phyloP scores from a whole-genome alignment of 208 protist species.

The Strigomonas culicis region DNA sequence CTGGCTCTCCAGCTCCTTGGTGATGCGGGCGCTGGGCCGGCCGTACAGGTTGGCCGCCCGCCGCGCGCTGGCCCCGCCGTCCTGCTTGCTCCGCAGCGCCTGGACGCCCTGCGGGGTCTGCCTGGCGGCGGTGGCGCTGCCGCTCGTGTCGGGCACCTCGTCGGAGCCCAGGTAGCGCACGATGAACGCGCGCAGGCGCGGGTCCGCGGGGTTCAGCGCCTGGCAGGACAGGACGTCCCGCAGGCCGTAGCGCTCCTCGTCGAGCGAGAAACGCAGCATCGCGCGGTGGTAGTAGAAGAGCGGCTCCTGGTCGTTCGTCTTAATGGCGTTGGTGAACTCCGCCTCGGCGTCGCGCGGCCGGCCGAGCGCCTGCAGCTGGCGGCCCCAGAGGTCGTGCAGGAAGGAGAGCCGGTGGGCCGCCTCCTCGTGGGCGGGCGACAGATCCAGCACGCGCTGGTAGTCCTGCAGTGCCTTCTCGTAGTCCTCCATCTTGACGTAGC shows the following conservation, averaged over 20 bases:
- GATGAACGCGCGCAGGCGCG: constrained; percentile 67
- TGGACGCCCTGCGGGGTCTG: not conserved
- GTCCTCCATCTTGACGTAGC: constrained; percentile 80
- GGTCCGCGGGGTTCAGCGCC: constrained; percentile 55
- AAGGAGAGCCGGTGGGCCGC: constrained; percentile 61
- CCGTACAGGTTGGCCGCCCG: constrained; percentile 26
- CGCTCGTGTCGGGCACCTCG: constrained; percentile 20
- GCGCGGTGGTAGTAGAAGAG: constrained; percentile 86
- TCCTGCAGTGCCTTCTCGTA: constrained; percentile 72
- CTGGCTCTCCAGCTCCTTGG: not conserved
- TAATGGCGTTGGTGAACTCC: constrained; percentile 87
- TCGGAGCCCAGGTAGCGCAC: constrained; percentile 60
- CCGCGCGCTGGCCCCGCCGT: constrained; percentile 4
- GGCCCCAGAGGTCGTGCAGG: constrained; percentile 82
- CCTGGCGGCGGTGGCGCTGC: not conserved
- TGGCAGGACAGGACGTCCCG: constrained; percentile 86
- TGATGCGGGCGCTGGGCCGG: constrained; percentile 24
- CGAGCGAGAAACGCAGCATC: constrained; percentile 71
- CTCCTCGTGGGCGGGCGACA: constrained; percentile 48
- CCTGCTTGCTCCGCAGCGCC: not conserved
- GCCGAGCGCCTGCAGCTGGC: constrained; percentile 50
- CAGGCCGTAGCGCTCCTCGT: constrained; percentile 71
- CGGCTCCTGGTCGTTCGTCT: constrained; percentile 51
- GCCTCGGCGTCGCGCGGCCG: constrained; percentile 55
- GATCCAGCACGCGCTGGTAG: constrained; percentile 55